Evolutionary conservation across 768 basidiomycete species (phyloP), one percentile per base, ranked within the genome.

Genomic region (Pleurotus pulmonarius): DNA sequence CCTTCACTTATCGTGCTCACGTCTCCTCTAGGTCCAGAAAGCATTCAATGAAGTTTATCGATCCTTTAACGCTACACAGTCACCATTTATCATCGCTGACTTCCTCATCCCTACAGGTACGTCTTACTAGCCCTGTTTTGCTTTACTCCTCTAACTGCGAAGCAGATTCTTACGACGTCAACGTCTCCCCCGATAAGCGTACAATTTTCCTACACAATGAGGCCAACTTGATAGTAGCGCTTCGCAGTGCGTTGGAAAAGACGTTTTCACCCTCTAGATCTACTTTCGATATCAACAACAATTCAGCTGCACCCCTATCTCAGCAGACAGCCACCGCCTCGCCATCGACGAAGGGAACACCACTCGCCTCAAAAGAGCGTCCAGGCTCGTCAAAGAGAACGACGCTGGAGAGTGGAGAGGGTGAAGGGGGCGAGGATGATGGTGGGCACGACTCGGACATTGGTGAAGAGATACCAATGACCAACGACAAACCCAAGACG

Each of bases 171-270:
- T 91, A 85, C 63, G 97, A 99, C 65, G 85, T 99, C 64, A 99
- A 99, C 59, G 90, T 98, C 58, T 92, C 87, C 59, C 96, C 97
- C 0, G 97, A 98, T 73, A 99, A 98, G 66, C 81, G 96, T n/a
- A 95, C 93, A 0, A 89, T 98, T 38, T 86, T 97, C 49, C 65
- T 99, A 9, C 94, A 98, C 62, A 87, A 87, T 67, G 96, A 99
- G 68, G 78, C 76, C 9, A 88, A 88, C 58, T 71, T 99, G 15
- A 78, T 98, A 0, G 71, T 81, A 2, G 83, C 86, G 0, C 77
- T 98, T 40, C 49, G 94, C 92, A 65, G 65, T 8, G 81, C 84
- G 0, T 75, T 96, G 11, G 90, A 94, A 64, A 70, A 74, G 5
- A 64, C 78, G 15, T 96, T 90, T 66, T 79, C 85, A 1, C 78